Base-by-base conservation (phyloP, 805 yeast species). In the Candida golubevii region DNA sequence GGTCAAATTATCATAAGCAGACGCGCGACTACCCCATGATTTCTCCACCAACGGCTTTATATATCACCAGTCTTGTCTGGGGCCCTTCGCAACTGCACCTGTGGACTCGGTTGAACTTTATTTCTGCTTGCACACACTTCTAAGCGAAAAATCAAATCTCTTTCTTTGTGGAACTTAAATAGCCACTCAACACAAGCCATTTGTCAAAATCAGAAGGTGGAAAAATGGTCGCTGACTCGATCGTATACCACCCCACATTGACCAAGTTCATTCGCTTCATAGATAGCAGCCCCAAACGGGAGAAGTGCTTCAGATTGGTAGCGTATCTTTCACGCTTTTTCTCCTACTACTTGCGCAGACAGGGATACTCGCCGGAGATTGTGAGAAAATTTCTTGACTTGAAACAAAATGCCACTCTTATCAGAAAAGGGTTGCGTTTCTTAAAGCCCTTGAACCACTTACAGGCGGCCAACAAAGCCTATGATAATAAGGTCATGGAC, bases 361-460 rank as follows among this genome's bases (percentile, higher is more conserved):
- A 72, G 53, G 88, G 87, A 15, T 78, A 68, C 58, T 56, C 79
- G 27, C 61, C 61, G 44, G 74, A 72, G 42, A 51, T 71, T 7
- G 75, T 83, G 30, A 63, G 65, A 38, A 61, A 76, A 47, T 74
- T 80, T 61, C 76, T 75, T 53, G 69, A 74, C 18, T 63, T 88
- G 49, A 86, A 83, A 66, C 61, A 60, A 36, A 80, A 84, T 51
- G 75, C 88, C 28, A 76, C 87, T 1, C 63, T 83, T 47, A 74
- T 87, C 50, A 81, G 98, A 63, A 91, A 91, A 69, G 82, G 89
- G 18, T 67, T 90, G 71, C 79, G 97, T 58, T 80, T 84, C 58
- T 78, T 88, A 50, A 90, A 89, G 66, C 95, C 95, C 1, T 67
- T 90, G 57, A 74, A 74, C 56, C 88, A 84, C 60, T 59, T 86